Conservation (phyloP, 345 rosid species). For the Adansonia digitata region DNA sequence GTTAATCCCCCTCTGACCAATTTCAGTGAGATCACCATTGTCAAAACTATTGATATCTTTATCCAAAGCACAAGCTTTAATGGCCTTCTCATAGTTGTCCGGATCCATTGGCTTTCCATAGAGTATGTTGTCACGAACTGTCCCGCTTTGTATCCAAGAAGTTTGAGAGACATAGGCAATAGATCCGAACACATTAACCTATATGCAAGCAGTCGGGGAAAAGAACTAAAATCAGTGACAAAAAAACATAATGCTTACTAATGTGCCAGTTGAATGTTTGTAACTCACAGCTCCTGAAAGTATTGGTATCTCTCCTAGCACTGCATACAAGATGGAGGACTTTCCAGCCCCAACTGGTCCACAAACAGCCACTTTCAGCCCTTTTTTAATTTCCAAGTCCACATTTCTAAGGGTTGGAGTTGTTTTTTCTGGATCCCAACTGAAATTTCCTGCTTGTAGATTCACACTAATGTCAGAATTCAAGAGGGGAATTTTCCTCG, state of each 20-base stretch:
- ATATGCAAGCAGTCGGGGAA: constrained; percentile 8
- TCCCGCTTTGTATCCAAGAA: constrained; percentile 87
- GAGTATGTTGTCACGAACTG: constrained; percentile 62
- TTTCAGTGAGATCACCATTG: constrained; percentile 77
- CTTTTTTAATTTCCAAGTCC: constrained; percentile 36
- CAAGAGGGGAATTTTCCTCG: constrained; percentile 18
- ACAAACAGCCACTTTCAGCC: constrained; percentile 70
- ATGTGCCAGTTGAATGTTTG: not conserved
- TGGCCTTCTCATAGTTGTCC: constrained; percentile 43
- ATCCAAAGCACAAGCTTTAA: constrained; percentile 62
- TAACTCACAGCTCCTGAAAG: constrained; percentile 61
- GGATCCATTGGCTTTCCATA: constrained; percentile 59
- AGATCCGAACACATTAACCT: constrained; percentile 55
- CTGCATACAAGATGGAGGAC: constrained; percentile 61
- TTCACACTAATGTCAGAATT: constrained; percentile 29
- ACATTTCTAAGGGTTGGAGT: constrained; percentile 38
- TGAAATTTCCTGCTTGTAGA: constrained; percentile 51
- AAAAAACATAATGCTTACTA: not conserved
- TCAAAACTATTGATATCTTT: constrained; percentile 57
- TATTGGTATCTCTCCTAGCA: constrained; percentile 65
- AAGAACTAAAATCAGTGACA: constrained; percentile 15
- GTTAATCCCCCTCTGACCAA: constrained; percentile 82
- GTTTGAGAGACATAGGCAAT: constrained; percentile 74
- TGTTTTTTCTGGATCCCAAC: constrained; percentile 57
- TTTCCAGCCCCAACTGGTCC: constrained; percentile 82